Base-by-base conservation (phyloP, 1,284 basidiomycete species). In the Austroboletus niveus region DNA sequence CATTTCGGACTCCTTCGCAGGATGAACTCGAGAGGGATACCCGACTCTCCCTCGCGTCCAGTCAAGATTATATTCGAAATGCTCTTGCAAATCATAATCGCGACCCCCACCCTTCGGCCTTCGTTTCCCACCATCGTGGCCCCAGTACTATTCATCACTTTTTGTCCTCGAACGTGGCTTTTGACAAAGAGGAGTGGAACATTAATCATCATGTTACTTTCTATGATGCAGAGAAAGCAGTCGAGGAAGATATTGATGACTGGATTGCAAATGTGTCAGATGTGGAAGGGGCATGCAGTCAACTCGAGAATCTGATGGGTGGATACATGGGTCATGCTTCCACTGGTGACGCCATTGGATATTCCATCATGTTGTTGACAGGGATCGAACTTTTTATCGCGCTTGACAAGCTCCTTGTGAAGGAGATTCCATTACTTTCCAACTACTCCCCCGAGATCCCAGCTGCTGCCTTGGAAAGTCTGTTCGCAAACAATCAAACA, bases 171-270 rank as follows among this genome's bases (percentile, higher is more conserved):
- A 36, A 56, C 20, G 45, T 30, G 15, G 5, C 22, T 2, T 59
- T 53, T 20, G 53, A 30, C 29, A 30, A 30, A 30, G 0, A 10
- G 8, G 29, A 30, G 10, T 30, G 27, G 27, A 1, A 27, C 27
- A 6, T 27, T 1, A 27, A 27, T 52, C 34, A 6, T 68, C 27
- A 27, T 8, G 27, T 27, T 24, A 58, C 63, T 8, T 57, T 71
- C 1, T 24, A 40, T 40, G 38, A 40, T 10, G 38, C 22, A 4
- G 38, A 40, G 38, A 8, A 24, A 40, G 20, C 38, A 10, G 20
- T 40, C 12, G 38, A 40, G 8, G 17, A 40, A 20, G 20, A 9
- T 9, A 22, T 40, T 11, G 38, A 40, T 24, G 38, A 22, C 2
- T 40, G 38, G 38, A 10, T 22, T 11, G 38, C 38, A 9, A 10